These are phyloP conservation scores for Camellia granthamiana DNA, from an alignment of 148 eudicot genomes.

Conservation along the genomic window DNA sequence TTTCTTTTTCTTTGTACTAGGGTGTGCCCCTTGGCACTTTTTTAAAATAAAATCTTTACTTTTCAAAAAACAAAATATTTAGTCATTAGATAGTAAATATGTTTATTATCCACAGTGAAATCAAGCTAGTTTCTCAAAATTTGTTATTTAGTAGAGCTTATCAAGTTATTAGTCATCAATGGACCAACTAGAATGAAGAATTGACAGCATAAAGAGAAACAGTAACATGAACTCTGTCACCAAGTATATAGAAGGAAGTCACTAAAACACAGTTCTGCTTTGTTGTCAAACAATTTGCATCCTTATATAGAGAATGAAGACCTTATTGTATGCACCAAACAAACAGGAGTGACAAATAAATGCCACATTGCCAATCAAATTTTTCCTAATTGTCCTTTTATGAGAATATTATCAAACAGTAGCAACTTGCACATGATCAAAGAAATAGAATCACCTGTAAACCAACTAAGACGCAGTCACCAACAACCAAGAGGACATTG, in stretches of 20 bases:
- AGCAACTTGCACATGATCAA: not conserved
- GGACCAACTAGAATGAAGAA: not conserved
- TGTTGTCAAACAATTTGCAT: not conserved
- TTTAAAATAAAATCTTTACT: no score
- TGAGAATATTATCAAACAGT: not conserved
- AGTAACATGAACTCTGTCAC: not conserved
- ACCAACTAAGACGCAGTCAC: conserved; percentile 90
- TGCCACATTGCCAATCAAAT: not conserved
- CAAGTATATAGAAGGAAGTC: not conserved
- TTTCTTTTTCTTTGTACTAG: no score
- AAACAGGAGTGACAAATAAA: not conserved
- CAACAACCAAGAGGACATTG: conserved; percentile 74
- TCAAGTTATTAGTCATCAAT: not conserved
- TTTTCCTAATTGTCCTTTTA: not conserved
- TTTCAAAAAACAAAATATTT: no score
- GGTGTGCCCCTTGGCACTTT: no score
- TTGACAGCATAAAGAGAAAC: not conserved
- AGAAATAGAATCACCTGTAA: conserved; percentile 57
- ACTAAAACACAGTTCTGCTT: not conserved
- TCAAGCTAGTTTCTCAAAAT: not conserved
- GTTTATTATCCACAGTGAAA: not conserved
- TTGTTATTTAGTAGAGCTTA: not conserved
- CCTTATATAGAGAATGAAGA: not conserved
- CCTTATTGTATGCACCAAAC: not conserved
- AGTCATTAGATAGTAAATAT: not conserved